Conservation (phyloP, 805 yeast genomes). For the Wickerhamomyces silvicola region DNA sequence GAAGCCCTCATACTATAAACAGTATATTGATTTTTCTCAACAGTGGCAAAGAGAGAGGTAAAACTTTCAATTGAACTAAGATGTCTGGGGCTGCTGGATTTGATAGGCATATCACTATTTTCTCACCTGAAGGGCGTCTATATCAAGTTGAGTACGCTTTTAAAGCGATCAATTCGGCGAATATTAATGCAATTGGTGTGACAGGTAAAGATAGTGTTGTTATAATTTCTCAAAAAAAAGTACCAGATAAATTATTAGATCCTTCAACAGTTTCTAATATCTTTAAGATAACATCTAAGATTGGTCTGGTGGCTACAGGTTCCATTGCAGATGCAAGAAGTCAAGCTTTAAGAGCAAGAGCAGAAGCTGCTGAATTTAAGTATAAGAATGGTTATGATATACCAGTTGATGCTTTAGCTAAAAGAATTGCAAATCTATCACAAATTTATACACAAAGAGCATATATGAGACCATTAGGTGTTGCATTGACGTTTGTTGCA, state of each 20-base stretch:
- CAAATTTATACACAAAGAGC: slow-evolving; percentile 97
- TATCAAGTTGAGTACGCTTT: slow-evolving; percentile 98
- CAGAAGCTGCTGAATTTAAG: slow-evolving; percentile 94
- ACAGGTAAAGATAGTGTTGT: slow-evolving; percentile 85
- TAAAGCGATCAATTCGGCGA: slow-evolving; percentile 91
- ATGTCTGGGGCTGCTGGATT: slow-evolving; percentile 77
- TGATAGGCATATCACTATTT: slow-evolving; percentile 97
- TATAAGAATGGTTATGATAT: slow-evolving; percentile 94
- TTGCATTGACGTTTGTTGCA: slow-evolving; percentile 80
- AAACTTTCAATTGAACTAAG: no score
- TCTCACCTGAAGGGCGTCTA: slow-evolving; percentile 96
- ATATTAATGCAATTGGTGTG: slow-evolving; percentile 82
- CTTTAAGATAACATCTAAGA: slow-evolving; percentile 70
- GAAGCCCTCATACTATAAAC: no score
- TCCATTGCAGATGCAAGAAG: slow-evolving; percentile 94
- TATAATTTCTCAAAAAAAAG: slow-evolving; percentile 89
- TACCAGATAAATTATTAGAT: slow-evolving; percentile 90
- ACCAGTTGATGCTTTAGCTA: slow-evolving; percentile 90
- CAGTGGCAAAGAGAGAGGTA: no score
- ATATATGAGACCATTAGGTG: slow-evolving; percentile 97
- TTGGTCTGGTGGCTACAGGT: slow-evolving; percentile 92
- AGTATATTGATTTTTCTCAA: no score
- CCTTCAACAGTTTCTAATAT: slow-evolving; percentile 81
- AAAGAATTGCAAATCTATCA: slow-evolving; percentile 91
- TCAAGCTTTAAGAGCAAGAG: slow-evolving; percentile 81